Percentiles rank a stretch among this genome's conserved stretches.
phyloP scores from a whole-genome alignment of 176 grass and related monocot genomes.

The Hsuehochloa calcarea region DNA sequence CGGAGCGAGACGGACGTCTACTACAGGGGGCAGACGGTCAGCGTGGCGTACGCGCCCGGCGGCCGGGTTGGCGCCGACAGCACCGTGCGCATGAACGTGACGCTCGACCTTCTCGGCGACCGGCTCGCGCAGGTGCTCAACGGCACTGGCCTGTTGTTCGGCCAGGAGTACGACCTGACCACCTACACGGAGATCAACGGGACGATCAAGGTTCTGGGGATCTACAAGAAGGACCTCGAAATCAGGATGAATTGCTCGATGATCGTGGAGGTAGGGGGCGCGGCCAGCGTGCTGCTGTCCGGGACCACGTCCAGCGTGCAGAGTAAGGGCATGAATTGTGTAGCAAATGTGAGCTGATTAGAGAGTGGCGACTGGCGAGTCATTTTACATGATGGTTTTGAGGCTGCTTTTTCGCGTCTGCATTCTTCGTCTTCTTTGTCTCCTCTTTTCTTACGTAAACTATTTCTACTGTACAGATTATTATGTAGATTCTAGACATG shows the following conservation, averaged over 20 bases:
- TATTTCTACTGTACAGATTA: neutral
- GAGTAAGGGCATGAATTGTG: conserved; percentile 33
- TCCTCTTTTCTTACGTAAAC: neutral
- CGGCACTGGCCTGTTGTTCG: conserved; percentile 33
- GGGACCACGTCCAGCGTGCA: conserved; percentile 16
- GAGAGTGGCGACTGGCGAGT: neutral
- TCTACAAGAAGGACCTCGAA: conserved; percentile 62
- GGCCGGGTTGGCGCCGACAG: conserved; percentile 42
- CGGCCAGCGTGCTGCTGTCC: neutral
- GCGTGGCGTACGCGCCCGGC: conserved; percentile 55
- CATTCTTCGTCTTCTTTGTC: neutral
- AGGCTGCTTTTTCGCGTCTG: neutral
- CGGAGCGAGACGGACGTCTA: conserved; percentile 48
- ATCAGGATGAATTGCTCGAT: conserved; percentile 58
- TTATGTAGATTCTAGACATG: neutral
- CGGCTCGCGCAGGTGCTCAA: conserved; percentile 36
- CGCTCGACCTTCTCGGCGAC: conserved; percentile 59
- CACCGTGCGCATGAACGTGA: conserved; percentile 52
- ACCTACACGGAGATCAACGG: conserved; percentile 60
- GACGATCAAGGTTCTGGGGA: conserved; percentile 47
- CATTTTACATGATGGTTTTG: neutral
- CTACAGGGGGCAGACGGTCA: conserved; percentile 40
- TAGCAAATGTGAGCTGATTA: conserved; percentile 13
- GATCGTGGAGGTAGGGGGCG: conserved; percentile 22
- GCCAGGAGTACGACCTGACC: conserved; percentile 45